Conservation (phyloP, 1,139 yeast species). For the Scheffersomyces segobiensis region DNA sequence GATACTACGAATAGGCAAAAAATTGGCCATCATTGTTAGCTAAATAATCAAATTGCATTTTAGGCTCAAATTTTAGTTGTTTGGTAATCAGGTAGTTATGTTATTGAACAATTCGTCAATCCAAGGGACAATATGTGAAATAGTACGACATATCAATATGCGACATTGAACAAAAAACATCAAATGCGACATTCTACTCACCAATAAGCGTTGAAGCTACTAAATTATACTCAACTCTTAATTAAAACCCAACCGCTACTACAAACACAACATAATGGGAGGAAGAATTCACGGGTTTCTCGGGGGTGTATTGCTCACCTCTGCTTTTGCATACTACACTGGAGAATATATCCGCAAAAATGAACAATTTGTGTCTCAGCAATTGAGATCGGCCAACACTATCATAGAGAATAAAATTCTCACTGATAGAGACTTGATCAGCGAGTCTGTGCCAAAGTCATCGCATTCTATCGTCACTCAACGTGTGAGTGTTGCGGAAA, state of each 20-base stretch:
- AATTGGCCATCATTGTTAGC: no score
- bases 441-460: conserved; percentile 38
- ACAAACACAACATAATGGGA: neutral
- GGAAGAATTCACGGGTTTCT: conserved; percentile 19
- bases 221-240: neutral
- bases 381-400: conserved; percentile 49
- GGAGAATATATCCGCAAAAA: conserved; percentile 56
- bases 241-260: neutral
- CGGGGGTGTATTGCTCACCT: conserved; percentile 63
- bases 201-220: neutral
- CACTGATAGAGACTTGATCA: conserved; percentile 36
- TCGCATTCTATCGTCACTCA: conserved; percentile 33
- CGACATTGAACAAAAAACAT: neutral
- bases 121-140: neutral
- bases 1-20: no score
- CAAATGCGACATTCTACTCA: neutral
- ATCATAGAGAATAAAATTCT: conserved; percentile 53
- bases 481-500: conserved; percentile 48
- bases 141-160: neutral
- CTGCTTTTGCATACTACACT: conserved; percentile 66
- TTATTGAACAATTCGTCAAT: no score
- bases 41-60: no score
- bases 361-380: conserved; percentile 46
- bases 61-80: no score
- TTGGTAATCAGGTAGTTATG: no score